phyloP scores from a whole-genome alignment of 495 filamentous ascomycete species.

The Aspergillus mulundensis region DNA sequence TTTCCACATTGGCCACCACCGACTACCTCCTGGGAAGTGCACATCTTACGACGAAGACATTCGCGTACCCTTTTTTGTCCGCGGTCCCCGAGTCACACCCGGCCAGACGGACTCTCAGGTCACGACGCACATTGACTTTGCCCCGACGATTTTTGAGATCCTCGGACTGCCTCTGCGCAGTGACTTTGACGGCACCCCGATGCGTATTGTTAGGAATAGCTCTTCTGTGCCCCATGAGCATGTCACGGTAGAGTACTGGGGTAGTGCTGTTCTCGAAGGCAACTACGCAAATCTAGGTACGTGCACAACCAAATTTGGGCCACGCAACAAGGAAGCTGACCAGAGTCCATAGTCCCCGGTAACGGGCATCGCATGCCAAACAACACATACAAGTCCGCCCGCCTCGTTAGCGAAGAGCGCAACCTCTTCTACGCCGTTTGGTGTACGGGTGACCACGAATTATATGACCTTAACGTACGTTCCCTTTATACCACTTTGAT shows the following conservation, averaged over 20 bases:
- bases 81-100: conserved; percentile 53
- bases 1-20: conserved; percentile 71
- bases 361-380: conserved; percentile 31
- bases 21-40: conserved; percentile 66
- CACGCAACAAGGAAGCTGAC: not conserved
- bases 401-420: conserved; percentile 51
- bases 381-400: conserved; percentile 63
- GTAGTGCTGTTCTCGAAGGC: conserved; percentile 49
- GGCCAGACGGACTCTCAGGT: conserved; percentile 43
- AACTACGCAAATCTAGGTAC: conserved; percentile 29
- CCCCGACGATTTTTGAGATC: conserved; percentile 51
- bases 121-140: conserved; percentile 58
- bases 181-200: conserved; percentile 49
- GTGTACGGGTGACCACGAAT: conserved; percentile 61
- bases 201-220: conserved; percentile 25
- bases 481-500: not conserved
- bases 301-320: not conserved
- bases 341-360: conserved; percentile 16
- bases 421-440: conserved; percentile 63
- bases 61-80: conserved; percentile 61
- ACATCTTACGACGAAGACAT: conserved; percentile 72
- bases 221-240: conserved; percentile 53
- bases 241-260: conserved; percentile 66
- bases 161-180: conserved; percentile 33
- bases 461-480: conserved; percentile 58